Evolutionary conservation across 2,329 filamentous ascomycete species (phyloP).

Genomic region (Fusarium bulbicola): DNA sequence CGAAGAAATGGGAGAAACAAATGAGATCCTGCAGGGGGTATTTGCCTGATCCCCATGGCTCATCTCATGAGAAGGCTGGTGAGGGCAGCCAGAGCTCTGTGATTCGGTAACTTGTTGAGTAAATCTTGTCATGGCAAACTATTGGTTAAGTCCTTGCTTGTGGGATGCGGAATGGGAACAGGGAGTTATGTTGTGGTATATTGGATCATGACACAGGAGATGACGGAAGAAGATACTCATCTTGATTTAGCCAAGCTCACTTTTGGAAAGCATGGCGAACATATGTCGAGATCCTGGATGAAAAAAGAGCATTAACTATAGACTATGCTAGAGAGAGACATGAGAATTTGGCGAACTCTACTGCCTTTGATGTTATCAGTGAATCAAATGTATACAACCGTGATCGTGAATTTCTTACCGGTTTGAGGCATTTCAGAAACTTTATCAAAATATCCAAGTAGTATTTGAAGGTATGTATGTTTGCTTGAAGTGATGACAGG

Average conservation of each 20-base stretch:
- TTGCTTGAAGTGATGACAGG: neutral
- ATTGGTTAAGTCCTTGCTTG: neutral
- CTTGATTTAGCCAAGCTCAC: neutral
- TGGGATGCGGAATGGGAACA: neutral
- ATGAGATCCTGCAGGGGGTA: neutral
- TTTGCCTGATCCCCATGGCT: neutral
- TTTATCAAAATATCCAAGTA: neutral
- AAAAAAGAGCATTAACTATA: neutral
- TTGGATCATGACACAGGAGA: neutral
- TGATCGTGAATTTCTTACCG: too few relatives aligned
- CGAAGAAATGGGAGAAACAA: neutral
- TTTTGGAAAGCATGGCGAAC: neutral
- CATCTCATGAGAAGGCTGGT: neutral
- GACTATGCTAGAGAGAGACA: neutral
- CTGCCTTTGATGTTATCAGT: neutral
- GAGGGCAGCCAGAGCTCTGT: neutral
- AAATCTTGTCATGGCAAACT: neutral
- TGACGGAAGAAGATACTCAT: neutral
- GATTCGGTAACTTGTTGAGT: neutral
- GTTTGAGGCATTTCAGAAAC: neutral
- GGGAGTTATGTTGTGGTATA: neutral
- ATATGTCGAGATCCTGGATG: neutral
- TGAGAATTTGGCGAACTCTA: neutral
- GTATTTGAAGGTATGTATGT: neutral
- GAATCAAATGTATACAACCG: neutral